Conservation (phyloP, 148 eudicot species). For the Camellia japonica region DNA sequence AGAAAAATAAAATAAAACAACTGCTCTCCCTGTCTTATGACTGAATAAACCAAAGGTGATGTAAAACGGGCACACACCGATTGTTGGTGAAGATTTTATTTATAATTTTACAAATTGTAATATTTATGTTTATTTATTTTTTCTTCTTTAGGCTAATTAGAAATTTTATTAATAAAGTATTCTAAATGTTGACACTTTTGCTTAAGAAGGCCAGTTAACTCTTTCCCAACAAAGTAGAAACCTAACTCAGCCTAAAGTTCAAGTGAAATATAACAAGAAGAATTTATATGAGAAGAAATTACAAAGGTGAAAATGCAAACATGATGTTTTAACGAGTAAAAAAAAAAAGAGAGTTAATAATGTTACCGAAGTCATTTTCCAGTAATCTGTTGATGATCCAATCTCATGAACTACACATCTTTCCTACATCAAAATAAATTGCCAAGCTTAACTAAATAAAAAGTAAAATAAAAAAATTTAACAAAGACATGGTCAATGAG, state of each 20-base stretch:
- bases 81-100: too few relatives aligned
- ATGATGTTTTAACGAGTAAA: background rate
- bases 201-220: conserved; percentile 53
- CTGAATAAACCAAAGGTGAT: too few relatives aligned
- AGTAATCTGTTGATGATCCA: conserved; percentile 82
- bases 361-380: conserved; percentile 74
- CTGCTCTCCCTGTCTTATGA: too few relatives aligned
- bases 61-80: too few relatives aligned
- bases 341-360: background rate
- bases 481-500: background rate
- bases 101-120: too few relatives aligned
- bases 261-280: conserved; percentile 3
- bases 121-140: too few relatives aligned
- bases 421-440: conserved; percentile 51
- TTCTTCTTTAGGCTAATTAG: too few relatives aligned
- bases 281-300: background rate
- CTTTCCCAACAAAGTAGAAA: conserved; percentile 65
- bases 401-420: conserved; percentile 75
- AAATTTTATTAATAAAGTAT: too few relatives aligned
- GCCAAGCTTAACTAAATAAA: background rate
- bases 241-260: conserved; percentile 68
- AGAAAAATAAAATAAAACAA: background rate
- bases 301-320: background rate
- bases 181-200: conserved; percentile 50
- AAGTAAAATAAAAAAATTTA: background rate